phyloP scores from a whole-genome alignment of 2,329 filamentous ascomycete genomes.

The Xylariaceae sp. region DNA sequence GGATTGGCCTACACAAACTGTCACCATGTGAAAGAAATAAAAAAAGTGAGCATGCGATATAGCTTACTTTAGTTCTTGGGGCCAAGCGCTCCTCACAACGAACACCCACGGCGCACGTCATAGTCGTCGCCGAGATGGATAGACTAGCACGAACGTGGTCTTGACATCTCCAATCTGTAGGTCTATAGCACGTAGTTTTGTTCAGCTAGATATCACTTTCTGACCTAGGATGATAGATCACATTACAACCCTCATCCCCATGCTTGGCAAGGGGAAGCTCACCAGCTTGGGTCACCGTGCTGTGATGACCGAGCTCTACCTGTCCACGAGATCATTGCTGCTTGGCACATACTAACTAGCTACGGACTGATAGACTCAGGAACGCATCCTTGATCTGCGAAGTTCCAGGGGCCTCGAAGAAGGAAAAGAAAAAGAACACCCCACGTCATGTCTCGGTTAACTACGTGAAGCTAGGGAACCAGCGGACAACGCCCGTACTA shows the following conservation, averaged over 20 bases:
- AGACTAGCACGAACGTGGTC: not conserved
- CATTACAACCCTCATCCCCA: not conserved
- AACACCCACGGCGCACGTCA: no score
- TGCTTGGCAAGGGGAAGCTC: not conserved
- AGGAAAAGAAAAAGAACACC: not conserved
- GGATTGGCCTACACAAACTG: no score
- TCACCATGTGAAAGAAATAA: no score
- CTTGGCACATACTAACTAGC: no score
- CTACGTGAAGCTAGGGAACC: slow-evolving; percentile 5
- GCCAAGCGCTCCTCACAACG: no score
- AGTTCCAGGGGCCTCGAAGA: not conserved
- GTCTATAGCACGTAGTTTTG: no score
- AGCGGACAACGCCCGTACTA: not conserved
- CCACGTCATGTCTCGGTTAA: not conserved
- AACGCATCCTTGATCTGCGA: not conserved
- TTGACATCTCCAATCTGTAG: not conserved
- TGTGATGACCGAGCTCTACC: not conserved
- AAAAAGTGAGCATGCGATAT: not conserved
- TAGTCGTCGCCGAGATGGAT: no score
- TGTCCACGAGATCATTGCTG: no score
- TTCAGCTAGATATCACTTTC: not conserved
- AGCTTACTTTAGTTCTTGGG: not conserved
- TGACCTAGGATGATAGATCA: not conserved
- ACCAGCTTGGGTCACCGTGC: not conserved
- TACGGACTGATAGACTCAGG: no score